Evolutionary conservation across 345 rosid genomes (phyloP).

Genomic region (Sonneratia alba): DNA sequence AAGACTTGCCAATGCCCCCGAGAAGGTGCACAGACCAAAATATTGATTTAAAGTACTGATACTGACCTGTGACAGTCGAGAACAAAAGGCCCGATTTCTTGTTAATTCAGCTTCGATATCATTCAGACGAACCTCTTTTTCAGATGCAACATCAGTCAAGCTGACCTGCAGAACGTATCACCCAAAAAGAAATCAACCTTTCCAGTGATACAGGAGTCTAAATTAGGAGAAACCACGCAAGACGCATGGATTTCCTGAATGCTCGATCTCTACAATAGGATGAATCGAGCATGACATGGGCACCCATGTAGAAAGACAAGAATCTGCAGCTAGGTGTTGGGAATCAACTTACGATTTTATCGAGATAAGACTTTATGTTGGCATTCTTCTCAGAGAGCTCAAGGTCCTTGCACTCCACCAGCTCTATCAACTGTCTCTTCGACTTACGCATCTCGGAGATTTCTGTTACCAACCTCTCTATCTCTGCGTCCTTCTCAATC

Average conservation of each 20-base stretch:
- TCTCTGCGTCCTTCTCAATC: constrained; percentile 81
- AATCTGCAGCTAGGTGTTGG: neutral
- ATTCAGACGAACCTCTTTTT: constrained; percentile 56
- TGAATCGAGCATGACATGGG: neutral
- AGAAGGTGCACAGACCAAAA: neutral
- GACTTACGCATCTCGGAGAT: constrained; percentile 70
- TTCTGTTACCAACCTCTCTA: constrained; percentile 63
- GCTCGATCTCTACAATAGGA: neutral
- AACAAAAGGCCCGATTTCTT: constrained; percentile 46
- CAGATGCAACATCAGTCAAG: constrained; percentile 54
- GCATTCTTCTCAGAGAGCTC: constrained; percentile 75
- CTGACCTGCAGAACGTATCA: constrained; percentile 34
- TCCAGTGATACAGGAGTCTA: neutral
- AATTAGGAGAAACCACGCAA: neutral
- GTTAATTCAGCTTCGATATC: constrained; percentile 61
- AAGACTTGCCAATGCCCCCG: neutral
- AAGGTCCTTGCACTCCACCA: constrained; percentile 73
- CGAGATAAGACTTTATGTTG: constrained; percentile 58
- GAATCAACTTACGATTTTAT: constrained; percentile 53
- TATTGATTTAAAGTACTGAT: neutral
- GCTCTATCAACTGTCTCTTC: constrained; percentile 72
- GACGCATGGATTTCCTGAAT: neutral
- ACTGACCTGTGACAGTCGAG: constrained; percentile 67
- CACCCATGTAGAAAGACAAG: neutral
- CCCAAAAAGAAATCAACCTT: neutral